A percentile compares a stretch with the other conserved stretches of the same genome.
phyloP scores from a whole-genome alignment of 148 eudicot species.

The Polygonum maritimum region DNA sequence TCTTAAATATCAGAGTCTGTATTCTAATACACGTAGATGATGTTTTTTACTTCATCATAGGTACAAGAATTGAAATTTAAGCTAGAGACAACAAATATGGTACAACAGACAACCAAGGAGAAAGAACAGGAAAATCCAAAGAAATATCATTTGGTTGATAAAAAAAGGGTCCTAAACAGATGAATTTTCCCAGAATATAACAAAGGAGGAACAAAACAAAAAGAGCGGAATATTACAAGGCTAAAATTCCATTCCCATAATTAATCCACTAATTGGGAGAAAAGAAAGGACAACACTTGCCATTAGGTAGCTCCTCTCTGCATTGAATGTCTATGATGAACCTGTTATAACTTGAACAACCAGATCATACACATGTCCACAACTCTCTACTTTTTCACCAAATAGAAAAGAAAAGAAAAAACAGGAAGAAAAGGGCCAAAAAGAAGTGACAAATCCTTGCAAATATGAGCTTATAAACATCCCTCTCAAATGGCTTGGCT shows the following conservation, averaged over 20 bases:
- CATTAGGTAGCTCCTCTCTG: background rate
- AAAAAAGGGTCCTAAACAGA: background rate
- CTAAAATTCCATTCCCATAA: background rate
- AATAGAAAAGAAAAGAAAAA: no score
- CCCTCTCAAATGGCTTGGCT: background rate
- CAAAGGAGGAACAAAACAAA: background rate
- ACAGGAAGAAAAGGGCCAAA: background rate
- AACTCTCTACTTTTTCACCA: background rate
- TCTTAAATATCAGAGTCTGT: no score
- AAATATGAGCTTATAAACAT: background rate
- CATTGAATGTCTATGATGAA: no score
- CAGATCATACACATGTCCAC: background rate
- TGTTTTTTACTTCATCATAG: no score
- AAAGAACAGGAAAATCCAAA: slow-evolving; percentile 4
- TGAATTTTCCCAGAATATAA: background rate
- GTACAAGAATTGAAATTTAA: background rate
- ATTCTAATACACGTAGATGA: no score
- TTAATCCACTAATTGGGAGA: background rate
- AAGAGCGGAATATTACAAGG: background rate
- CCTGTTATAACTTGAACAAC: background rate
- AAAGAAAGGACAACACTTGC: background rate
- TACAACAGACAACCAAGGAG: slow-evolving; percentile 4
- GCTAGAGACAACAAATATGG: background rate
- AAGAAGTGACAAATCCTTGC: background rate
- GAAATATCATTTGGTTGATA: background rate